Conservation (phyloP, 2,329 filamentous ascomycete genomes). For the Diaporthe destruens region DNA sequence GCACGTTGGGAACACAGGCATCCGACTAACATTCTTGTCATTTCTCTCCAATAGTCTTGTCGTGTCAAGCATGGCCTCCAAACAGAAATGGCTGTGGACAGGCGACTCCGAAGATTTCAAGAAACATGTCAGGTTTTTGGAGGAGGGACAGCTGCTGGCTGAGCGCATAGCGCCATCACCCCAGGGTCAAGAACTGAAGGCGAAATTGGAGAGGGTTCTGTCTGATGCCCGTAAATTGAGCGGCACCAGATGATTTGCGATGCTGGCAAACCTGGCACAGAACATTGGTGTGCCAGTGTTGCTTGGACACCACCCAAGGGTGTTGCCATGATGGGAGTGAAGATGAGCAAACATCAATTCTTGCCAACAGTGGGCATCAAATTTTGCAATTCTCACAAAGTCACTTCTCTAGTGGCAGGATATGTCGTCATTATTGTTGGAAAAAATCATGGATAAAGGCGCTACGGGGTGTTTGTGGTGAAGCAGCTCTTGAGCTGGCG, state of each 20-base stretch:
- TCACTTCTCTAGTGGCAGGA: too few relatives aligned
- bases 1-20: too few relatives aligned
- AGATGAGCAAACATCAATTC: background rate
- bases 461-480: background rate
- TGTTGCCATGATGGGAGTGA: background rate
- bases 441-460: background rate
- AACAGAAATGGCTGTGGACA: background rate
- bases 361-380: background rate
- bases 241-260: background rate
- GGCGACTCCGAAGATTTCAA: background rate
- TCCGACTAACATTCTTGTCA: background rate
- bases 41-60: background rate
- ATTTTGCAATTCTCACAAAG: background rate
- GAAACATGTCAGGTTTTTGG: background rate
- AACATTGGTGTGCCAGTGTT: background rate
- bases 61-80: background rate
- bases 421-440: background rate
- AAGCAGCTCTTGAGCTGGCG: too few relatives aligned
- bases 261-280: background rate
- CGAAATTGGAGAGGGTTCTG: background rate
- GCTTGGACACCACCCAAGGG: too few relatives aligned
- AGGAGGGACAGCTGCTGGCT: background rate
- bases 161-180: background rate
- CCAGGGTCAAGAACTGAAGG: too few relatives aligned
- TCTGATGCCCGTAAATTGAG: background rate